Base-by-base conservation (phyloP, 495 filamentous ascomycete genomes). In the Aspergillus biplanus region DNA sequence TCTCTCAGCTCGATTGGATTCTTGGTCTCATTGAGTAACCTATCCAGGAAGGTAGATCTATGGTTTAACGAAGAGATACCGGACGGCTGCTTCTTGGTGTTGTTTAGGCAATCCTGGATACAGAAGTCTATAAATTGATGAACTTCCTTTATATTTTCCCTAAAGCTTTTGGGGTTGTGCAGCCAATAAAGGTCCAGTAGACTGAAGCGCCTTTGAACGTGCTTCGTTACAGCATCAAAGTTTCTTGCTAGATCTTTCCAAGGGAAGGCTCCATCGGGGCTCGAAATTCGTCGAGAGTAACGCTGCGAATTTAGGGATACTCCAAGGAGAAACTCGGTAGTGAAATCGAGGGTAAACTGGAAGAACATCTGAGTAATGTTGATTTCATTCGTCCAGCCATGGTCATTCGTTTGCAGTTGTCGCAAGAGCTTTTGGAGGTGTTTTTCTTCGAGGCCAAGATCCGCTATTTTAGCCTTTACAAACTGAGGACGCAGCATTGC, bases 271-370 rank as follows among this genome's bases (percentile, higher is more conserved):
- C 13, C 46, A 7, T 49, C 18, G 7, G 18, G 46, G 15, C 46
- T 49, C 13, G 15, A 49, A 27, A 8, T 27, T 5, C 35, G 47
- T 16, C 15, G 4, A 46, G 73, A 78, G 60, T 80, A 73, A 3
- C 46, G 46, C 46, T 49, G 46, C 4, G 46, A 49, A 16, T 49
- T 12, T 16, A 49, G 2, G 11, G 4, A 7, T 49, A 16, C 4
- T 33, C 82, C 82, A 56, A 84, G 82, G 65, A 88, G 70, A 64
- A 88, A 87, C 42, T 85, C 85, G 1, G 85, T 86, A 6, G 84
- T 82, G 1, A 76, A 80, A 65, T 88, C 86, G 52, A 86, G 79
- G 2, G 85, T 86, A 58, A 87, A 69, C 56, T 72, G 71, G 52
- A 80, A 79, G 49, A 88, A 80, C 6, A 83, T 69, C 2, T 67